Evolutionary conservation across 371 early-diverging fungal species (phyloP).

Genomic region (Mortierella sp.): DNA sequence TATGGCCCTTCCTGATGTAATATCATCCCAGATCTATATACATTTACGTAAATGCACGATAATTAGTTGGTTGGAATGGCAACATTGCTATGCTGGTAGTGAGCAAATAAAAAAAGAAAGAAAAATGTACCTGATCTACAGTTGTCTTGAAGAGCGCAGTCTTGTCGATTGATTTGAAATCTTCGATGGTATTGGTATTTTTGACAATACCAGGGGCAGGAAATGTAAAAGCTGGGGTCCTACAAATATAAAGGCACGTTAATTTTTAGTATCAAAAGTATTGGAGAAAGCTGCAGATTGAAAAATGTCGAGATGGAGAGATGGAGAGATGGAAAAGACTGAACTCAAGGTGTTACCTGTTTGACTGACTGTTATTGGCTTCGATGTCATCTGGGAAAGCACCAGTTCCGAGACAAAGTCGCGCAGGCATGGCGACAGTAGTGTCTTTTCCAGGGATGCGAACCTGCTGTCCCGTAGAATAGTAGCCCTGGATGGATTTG

Average conservation of each 20-base stretch:
- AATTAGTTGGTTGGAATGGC: too few species aligned
- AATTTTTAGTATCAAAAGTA: not conserved
- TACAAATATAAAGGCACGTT: too few species aligned
- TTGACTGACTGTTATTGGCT: slow-evolving; percentile 10
- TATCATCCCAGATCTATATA: slow-evolving; percentile 80
- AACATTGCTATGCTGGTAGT: too few species aligned
- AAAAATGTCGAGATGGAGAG: not conserved
- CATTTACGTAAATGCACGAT: too few species aligned
- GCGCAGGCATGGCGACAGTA: slow-evolving; percentile 56
- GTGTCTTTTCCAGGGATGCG: slow-evolving; percentile 46
- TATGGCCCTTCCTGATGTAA: slow-evolving; percentile 74
- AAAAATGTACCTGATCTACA: slow-evolving; percentile 66
- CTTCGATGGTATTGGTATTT: slow-evolving; percentile 95
- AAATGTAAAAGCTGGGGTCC: slow-evolving; percentile 64
- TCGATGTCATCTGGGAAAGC: slow-evolving; percentile 39
- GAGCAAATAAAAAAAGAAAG: not conserved
- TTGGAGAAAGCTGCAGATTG: too few species aligned
- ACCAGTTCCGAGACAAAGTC: slow-evolving; percentile 58
- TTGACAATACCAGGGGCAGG: slow-evolving; percentile 69
- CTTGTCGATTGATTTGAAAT: slow-evolving; percentile 87
- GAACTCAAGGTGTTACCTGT: slow-evolving; percentile 16
- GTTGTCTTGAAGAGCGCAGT: slow-evolving; percentile 70
- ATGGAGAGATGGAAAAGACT: not conserved
- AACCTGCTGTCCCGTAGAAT: slow-evolving; percentile 63
- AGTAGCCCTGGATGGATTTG: slow-evolving; percentile 72